A percentile compares a stretch with the other conserved stretches of the same genome.
Evolutionary conservation across 1,139 yeast genomes (phyloP).

Genomic region (Kurtzmaniella quercitrusa): DNA sequence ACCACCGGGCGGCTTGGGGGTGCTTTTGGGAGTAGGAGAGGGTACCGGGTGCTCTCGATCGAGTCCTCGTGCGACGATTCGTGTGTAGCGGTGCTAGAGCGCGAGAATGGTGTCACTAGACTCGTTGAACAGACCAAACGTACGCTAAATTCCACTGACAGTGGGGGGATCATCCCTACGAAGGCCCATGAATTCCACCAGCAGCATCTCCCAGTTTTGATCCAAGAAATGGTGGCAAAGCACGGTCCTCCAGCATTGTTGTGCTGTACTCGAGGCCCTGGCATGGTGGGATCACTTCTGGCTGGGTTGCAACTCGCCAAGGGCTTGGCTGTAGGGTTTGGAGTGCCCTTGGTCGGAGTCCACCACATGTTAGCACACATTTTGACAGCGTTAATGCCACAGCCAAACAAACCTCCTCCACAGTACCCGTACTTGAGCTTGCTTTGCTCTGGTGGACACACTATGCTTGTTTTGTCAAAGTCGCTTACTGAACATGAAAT

Average conservation of each 20-base stretch:
- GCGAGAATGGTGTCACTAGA: background rate
- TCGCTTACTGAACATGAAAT: constrained; percentile 64
- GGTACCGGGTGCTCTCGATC: constrained; percentile 71
- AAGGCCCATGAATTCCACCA: constrained; percentile 83
- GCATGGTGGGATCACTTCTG: constrained; percentile 86
- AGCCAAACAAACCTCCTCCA: constrained; percentile 36
- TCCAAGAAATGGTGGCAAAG: constrained; percentile 21
- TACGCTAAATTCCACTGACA: constrained; percentile 60
- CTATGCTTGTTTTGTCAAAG: constrained; percentile 72
- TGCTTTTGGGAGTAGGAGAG: constrained; percentile 13
- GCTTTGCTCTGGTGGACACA: constrained; percentile 92
- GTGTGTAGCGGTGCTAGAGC: constrained; percentile 66
- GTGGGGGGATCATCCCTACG: constrained; percentile 88
- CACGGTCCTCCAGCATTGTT: constrained; percentile 59
- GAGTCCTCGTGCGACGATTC: constrained; percentile 97
- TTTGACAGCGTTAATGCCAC: constrained; percentile 57
- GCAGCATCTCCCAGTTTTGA: constrained; percentile 32
- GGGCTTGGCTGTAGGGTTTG: constrained; percentile 78
- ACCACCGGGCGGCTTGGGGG: constrained; percentile 3
- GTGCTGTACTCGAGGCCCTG: constrained; percentile 95
- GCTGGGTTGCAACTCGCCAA: constrained; percentile 83
- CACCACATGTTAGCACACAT: constrained; percentile 97
- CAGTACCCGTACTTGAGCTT: constrained; percentile 75
- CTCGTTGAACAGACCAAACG: constrained; percentile 58
- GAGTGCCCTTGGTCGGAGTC: constrained; percentile 77